These are phyloP conservation scores for Aspergillus arachidicola DNA, from an alignment of 2,329 filamentous ascomycete species.

Conservation along the genomic window DNA sequence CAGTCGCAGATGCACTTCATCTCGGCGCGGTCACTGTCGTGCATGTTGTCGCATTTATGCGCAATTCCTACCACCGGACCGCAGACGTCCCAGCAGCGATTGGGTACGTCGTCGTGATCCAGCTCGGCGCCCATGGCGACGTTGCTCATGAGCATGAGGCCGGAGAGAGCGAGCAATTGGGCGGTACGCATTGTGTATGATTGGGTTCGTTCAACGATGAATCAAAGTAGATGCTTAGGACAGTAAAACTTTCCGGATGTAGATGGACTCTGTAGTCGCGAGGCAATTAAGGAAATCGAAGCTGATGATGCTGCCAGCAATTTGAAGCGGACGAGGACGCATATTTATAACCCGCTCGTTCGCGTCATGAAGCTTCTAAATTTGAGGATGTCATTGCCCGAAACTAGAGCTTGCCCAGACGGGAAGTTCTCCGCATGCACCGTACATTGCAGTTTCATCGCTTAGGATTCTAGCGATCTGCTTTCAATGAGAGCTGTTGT, in stretches of 20 bases:
- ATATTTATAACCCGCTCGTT: neutral
- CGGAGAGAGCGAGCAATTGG: slow-evolving; percentile 26
- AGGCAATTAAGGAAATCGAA: neutral
- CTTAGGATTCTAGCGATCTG: neutral
- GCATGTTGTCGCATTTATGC: slow-evolving; percentile 25
- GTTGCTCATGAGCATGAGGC: slow-evolving; percentile 28
- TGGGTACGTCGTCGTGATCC: slow-evolving; percentile 33
- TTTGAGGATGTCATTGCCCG: neutral
- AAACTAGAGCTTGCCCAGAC: neutral
- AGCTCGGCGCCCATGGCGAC: slow-evolving; percentile 27
- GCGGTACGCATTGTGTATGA: slow-evolving; percentile 24
- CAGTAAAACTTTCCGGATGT: neutral
- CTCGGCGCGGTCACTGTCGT: slow-evolving; percentile 29
- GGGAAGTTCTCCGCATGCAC: neutral
- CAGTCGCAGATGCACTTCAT: slow-evolving; percentile 33
- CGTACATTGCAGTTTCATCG: neutral
- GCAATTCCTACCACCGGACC: slow-evolving; percentile 27
- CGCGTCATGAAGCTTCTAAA: neutral
- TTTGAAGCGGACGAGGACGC: neutral
- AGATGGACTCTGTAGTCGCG: neutral
- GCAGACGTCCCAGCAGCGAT: slow-evolving; percentile 30
- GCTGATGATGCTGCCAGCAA: neutral
- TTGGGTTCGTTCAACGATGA: neutral
- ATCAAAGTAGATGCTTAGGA: neutral
- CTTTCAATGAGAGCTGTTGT: neutral